Conservation (phyloP, 75 land plant species). For the Pinus taeda region DNA sequence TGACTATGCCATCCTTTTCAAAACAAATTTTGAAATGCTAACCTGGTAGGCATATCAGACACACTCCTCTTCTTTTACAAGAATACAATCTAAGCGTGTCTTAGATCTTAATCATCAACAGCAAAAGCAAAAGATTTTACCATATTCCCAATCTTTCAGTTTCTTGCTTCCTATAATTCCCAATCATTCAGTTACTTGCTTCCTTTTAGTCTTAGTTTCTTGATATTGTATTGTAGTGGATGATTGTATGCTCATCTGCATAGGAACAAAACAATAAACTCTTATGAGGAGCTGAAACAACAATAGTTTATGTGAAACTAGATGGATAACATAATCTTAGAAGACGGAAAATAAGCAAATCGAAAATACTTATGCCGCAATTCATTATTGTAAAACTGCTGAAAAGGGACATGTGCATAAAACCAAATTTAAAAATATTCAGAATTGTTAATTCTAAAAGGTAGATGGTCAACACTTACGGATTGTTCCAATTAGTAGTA, state of each 20-base stretch:
- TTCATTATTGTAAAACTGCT: background rate
- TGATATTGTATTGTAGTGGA: slow-evolving; percentile 78
- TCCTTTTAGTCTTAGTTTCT: too few species aligned
- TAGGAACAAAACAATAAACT: slow-evolving; percentile 2
- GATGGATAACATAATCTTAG: background rate
- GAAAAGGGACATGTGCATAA: background rate
- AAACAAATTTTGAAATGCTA: too few species aligned
- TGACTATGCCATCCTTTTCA: too few species aligned
- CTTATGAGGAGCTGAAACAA: background rate
- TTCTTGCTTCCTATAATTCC: slow-evolving; percentile 95
- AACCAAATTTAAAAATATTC: background rate
- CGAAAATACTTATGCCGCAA: background rate
- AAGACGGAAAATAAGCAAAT: background rate
- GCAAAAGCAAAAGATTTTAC: background rate
- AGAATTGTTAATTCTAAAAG: background rate
- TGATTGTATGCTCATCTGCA: slow-evolving; percentile 89
- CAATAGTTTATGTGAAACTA: background rate
- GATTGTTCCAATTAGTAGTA: slow-evolving; percentile 89
- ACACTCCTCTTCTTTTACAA: too few species aligned
- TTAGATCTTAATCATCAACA: too few species aligned
- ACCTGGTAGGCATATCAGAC: too few species aligned
- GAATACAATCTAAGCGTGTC: too few species aligned
- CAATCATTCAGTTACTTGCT: slow-evolving; percentile 81
- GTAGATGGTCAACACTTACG: slow-evolving; percentile 36
- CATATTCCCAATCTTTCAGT: slow-evolving; percentile 82